Percentiles rank a stretch among this genome's conserved stretches.
These are phyloP conservation scores for Acorus gramineus DNA, from an alignment of 106 monocot genomes.

Conservation along the genomic window DNA sequence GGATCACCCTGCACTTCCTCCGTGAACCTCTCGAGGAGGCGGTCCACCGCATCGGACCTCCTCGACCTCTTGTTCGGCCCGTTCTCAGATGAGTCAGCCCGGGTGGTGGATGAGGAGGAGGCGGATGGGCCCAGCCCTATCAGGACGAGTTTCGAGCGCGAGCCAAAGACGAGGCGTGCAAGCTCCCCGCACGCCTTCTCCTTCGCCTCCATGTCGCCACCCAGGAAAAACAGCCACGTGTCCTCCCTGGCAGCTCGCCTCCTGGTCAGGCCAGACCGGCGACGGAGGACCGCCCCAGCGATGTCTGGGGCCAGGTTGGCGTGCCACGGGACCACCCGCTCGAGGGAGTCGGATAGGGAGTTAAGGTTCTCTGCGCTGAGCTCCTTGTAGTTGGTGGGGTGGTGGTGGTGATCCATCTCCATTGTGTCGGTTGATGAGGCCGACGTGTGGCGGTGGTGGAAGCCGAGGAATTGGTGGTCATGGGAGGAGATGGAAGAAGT, in stretches of 20 bases:
- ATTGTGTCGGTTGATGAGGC: too few species aligned
- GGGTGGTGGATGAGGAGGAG: constrained; percentile 11
- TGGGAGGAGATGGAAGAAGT: constrained; percentile 32
- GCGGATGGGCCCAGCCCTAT: constrained; percentile 19
- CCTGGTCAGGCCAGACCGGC: constrained; percentile 17
- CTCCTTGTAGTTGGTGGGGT: too few species aligned
- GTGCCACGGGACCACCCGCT: constrained; percentile 1
- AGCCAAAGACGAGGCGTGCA: constrained; percentile 58
- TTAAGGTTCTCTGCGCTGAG: too few species aligned
- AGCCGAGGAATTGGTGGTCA: background rate
- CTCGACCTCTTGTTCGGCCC: constrained; percentile 47
- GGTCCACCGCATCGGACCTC: constrained; percentile 23
- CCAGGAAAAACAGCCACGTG: constrained; percentile 83
- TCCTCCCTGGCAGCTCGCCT: constrained; percentile 53
- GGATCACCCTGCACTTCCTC: constrained; percentile 58
- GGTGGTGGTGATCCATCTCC: too few species aligned
- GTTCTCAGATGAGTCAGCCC: constrained; percentile 37
- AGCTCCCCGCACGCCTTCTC: constrained; percentile 51
- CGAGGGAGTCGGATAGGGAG: too few species aligned
- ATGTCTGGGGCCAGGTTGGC: constrained; percentile 13
- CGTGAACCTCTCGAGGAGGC: constrained; percentile 37
- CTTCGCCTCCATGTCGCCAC: constrained; percentile 57
- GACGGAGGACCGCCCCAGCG: background rate
- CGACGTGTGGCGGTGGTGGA: too few species aligned
- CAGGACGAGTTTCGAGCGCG: constrained; percentile 16